Conservation (phyloP, 495 filamentous ascomycete species). For the Hyphodiscus hymeniophilus region DNA sequence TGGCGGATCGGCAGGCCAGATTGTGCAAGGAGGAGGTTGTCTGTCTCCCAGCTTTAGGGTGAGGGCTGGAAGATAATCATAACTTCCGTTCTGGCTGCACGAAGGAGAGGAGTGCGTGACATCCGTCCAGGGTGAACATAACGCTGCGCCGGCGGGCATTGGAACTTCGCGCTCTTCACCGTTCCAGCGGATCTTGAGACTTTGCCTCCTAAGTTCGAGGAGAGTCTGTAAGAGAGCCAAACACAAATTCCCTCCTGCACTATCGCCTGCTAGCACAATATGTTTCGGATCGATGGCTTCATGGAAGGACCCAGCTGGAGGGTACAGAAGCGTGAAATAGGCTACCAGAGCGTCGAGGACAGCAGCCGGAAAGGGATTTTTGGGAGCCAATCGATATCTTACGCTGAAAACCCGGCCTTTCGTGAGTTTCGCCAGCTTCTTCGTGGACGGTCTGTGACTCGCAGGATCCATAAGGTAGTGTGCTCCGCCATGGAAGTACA, state of each 20-base stretch:
- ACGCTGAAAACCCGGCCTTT: constrained; percentile 62
- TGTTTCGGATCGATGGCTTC: constrained; percentile 56
- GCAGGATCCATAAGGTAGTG: constrained; percentile 73
- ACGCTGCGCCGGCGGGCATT: constrained; percentile 61
- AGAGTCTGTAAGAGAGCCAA: constrained; percentile 66
- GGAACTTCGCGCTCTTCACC: constrained; percentile 44
- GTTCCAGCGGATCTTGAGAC: constrained; percentile 53
- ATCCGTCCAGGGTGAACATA: constrained; percentile 70
- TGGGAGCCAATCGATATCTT: constrained; percentile 83
- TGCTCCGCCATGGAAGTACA: constrained; percentile 91
- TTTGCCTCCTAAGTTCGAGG: constrained; percentile 55
- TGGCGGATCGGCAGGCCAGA: constrained; percentile 69
- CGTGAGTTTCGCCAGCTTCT: constrained; percentile 39
- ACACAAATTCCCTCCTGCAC: constrained; percentile 72
- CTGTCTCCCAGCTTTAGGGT: constrained; percentile 23
- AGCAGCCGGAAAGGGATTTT: constrained; percentile 74
- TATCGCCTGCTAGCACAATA: constrained; percentile 80
- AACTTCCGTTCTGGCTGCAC: constrained; percentile 48
- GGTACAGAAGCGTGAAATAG: constrained; percentile 78
- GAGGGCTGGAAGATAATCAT: constrained; percentile 65
- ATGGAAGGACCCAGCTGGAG: constrained; percentile 66
- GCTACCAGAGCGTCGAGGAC: constrained; percentile 75
- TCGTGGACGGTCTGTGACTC: constrained; percentile 44
- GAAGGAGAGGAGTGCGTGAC: constrained; percentile 68
- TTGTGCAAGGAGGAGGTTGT: constrained; percentile 43